Evolutionary conservation across 169 alveolate genomes (phyloP), one percentile per base, ranked within the genome.

Genomic region (Eimeria praecox): DNA sequence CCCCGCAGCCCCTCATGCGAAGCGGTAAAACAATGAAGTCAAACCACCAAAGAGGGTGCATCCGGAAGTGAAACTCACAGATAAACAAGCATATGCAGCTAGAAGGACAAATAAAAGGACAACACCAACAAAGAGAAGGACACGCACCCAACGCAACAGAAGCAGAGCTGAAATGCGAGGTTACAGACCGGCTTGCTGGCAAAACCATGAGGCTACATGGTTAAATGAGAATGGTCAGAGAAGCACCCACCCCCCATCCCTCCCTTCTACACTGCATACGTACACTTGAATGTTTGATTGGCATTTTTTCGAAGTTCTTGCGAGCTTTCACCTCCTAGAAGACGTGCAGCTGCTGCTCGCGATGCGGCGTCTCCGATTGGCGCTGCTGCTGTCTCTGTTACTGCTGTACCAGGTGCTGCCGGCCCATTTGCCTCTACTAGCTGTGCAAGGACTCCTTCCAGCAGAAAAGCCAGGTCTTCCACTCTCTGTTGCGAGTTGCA

Each of bases 331-430:
- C 77, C 44, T 20, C 86, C 49, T 44, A 92, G 73, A 35, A 92
- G 92, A 24, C 95, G 91, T 27, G 95, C 95, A 42, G 95, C 95
- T 27, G 95, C 95, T 18, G 95, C 95, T 44, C 90, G 77, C 20
- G 95, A 77, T 1, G 86, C 80, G 33, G 77, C 92, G 54, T 77
- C 90, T 38, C 24, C 92, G 9, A 82, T 44, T 9, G 54, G 46
- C 82, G 46, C 90, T 10, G 82, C 24, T 35, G 78, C 52, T 52
- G 90, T 20, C 40, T 16, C 95, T 40, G 73, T 44, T 90, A 62
- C 30, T 46, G 62, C 95, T 40, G 44, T 22, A 24, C 78, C 52
- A 71, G 27, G 59, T 73, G 52, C 82, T 69, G 52, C 44, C 38
- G 83, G 95, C 85, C 71, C 87, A 20, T 42, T 71, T 0, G 69